Percentiles rank a stretch among this genome's conserved stretches.
Evolutionary conservation across 495 filamentous ascomycete species (phyloP).

Genomic region (Rhypophila decipiens): DNA sequence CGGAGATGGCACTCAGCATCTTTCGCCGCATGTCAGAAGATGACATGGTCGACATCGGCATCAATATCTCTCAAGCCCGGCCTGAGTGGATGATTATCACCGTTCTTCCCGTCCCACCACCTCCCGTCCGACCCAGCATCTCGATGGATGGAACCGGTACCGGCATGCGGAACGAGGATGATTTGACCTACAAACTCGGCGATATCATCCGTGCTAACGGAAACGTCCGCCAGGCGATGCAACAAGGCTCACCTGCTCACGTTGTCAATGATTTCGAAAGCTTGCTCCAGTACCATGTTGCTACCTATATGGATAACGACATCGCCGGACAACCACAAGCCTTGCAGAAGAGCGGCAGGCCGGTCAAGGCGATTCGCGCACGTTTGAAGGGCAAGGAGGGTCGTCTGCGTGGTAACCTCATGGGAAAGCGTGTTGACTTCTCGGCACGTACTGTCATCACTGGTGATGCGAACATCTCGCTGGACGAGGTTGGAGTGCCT

Average conservation of each 20-base stretch:
- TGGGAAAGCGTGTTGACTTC: constrained; percentile 99
- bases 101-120: constrained; percentile 89
- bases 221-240: constrained; percentile 80
- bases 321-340: constrained; percentile 95
- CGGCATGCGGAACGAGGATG: constrained; percentile 89
- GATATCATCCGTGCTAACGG: constrained; percentile 97
- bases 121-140: constrained; percentile 92
- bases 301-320: constrained; percentile 99
- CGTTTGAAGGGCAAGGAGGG: constrained; percentile 98
- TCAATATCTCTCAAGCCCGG: constrained; percentile 88
- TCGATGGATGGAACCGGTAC: constrained; percentile 82
- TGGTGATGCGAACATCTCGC: constrained; percentile 89
- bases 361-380: constrained; percentile 91
- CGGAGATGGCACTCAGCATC: constrained; percentile 73
- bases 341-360: constrained; percentile 90
- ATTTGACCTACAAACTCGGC: constrained; percentile 96
- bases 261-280: constrained; percentile 83
- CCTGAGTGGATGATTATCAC: constrained; percentile 99
- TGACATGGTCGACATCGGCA: constrained; percentile 77
- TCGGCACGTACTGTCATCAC: constrained; percentile 99
- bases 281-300: constrained; percentile 94
- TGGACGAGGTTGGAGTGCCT: constrained; percentile 95
- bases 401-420: constrained; percentile 92
- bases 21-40: constrained; percentile 74
- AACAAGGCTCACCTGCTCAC: constrained; percentile 84